Evolutionary conservation across 2,329 filamentous ascomycete species (phyloP), one percentile per base, ranked within the genome.

Genomic region (Aspergillus vadensis): DNA sequence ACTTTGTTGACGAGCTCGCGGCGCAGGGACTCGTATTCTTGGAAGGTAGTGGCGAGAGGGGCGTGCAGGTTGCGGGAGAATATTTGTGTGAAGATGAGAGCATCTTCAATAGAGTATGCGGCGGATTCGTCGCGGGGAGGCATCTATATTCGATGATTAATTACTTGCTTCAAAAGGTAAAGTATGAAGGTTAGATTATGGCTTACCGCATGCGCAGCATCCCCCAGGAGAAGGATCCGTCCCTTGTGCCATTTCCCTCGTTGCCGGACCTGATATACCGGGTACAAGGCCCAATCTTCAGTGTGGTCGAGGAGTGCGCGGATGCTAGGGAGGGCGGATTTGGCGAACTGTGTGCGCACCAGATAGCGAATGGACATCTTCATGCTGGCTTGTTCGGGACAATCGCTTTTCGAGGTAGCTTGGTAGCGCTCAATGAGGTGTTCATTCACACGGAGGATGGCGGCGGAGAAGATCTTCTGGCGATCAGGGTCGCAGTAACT

Each of bases 161-260:
- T 14, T 14, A 4, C 5, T 1, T 52, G 36, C 17, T 15, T 23
- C 2, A 4, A 23, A 17, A 19, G 5, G 3, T 12, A 15, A 27
- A 17, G 9, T 12, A 7, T 12, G 8, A 23, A 5, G n/a, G 17
- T 3, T 7, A 47, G 30, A 57, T 17, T 36, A 27, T 5, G 8
- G 70, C 73, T 60, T 67, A 78, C 76, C 43, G 77, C 77, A 59
- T 80, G 77, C 1, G 76, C 78, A 6, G 78, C 77, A 69, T 80
- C 78, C 4, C 78, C 78, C 6, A 80, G 61, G 10, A 80, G 61
- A n/a, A 80, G 67, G 14, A 75, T 71, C 5, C 73, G 65, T 6
- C 72, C 71, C 7, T 69, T 73, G 39, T 62, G 68, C 77, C 77
- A 79, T 21, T 67, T 69, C 15, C 77, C 75, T 5, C 72, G 68